A percentile compares a stretch with the other conserved stretches of the same genome.
Conservation (phyloP, 169 alveolate species). For the Plasmodium inui region DNA sequence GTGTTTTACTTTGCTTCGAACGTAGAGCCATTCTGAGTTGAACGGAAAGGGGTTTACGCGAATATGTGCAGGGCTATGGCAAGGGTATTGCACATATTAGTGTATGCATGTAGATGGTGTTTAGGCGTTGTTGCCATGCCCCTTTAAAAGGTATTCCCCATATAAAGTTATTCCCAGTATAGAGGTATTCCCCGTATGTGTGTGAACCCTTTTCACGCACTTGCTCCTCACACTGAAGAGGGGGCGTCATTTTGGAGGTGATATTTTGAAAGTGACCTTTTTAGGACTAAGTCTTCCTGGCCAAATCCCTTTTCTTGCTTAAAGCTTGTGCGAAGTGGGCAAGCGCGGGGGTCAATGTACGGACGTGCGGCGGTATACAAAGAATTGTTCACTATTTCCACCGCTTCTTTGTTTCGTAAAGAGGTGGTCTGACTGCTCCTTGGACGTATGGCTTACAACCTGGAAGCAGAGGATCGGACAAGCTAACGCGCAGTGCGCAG, state of each 20-base stretch:
- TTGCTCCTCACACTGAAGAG: background rate
- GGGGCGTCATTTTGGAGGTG: background rate
- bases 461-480: background rate
- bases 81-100: background rate
- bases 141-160: background rate
- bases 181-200: background rate
- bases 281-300: background rate
- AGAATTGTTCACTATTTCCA: background rate
- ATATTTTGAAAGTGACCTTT: no score
- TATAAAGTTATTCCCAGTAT: no score
- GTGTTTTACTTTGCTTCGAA: background rate
- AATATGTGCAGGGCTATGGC: background rate
- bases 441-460: background rate
- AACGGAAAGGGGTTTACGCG: background rate
- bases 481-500: background rate
- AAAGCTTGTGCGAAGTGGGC: background rate
- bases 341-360: background rate
- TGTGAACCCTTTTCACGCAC: background rate
- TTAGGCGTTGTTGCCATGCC: background rate
- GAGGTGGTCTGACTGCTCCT: background rate
- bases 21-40: background rate
- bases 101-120: background rate
- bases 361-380: background rate
- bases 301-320: background rate
- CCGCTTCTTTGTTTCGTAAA: background rate